phyloP scores from a whole-genome alignment of 108 stramenopile genomes.

The Nitzschia sp. region DNA sequence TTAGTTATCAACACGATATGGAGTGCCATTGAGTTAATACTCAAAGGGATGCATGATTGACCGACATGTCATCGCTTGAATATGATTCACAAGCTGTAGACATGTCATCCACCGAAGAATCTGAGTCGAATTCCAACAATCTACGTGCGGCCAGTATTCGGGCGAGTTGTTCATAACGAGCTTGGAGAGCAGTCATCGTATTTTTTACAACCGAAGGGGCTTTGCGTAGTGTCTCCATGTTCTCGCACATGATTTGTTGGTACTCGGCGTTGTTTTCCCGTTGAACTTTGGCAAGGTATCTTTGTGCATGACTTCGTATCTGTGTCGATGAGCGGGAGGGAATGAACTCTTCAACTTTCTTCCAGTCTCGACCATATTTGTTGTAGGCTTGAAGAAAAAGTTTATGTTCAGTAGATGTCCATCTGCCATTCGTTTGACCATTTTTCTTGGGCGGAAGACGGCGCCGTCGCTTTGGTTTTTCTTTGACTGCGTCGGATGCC shows the following conservation, averaged over 20 bases:
- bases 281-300: background rate
- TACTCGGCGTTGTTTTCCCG: background rate
- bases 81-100: no score
- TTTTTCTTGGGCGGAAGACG: background rate
- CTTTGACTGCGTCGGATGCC: background rate
- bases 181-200: background rate
- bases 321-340: background rate
- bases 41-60: no score
- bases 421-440: background rate
- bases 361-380: background rate
- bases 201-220: background rate
- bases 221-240: background rate
- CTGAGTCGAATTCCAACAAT: background rate
- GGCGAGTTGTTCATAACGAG: background rate
- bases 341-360: background rate
- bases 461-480: background rate
- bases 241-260: background rate
- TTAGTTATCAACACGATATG: no score
- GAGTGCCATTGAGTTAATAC: no score
- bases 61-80: no score
- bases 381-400: background rate
- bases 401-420: background rate
- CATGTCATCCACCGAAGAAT: no score
- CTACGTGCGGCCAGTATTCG: background rate
- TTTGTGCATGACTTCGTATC: background rate